Percentiles rank a stretch among this genome's conserved stretches.
Conservation (phyloP, 176 grass and related monocot species). For the Cenchrus fungigraminus region DNA sequence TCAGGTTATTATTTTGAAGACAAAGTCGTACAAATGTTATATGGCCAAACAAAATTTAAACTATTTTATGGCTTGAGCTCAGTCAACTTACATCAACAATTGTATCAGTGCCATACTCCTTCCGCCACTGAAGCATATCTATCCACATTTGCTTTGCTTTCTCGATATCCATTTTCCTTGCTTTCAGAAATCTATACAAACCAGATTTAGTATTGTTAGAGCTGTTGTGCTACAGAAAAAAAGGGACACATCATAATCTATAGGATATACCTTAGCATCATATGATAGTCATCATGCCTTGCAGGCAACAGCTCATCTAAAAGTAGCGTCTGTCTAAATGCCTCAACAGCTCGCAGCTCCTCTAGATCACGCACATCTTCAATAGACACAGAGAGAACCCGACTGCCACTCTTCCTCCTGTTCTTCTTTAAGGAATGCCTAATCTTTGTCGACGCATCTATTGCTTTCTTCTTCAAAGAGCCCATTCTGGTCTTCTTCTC, state of each 20-base stretch:
- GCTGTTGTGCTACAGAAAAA: slow-evolving; percentile 10
- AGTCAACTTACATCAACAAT: slow-evolving; percentile 71
- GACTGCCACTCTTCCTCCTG: slow-evolving; percentile 67
- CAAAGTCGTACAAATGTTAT: not conserved
- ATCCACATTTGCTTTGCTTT: slow-evolving; percentile 98
- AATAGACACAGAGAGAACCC: slow-evolving; percentile 90
- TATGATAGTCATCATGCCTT: slow-evolving; percentile 98
- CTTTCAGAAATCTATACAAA: slow-evolving; percentile 80
- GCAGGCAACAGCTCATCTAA: slow-evolving; percentile 80
- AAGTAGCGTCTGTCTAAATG: slow-evolving; percentile 75
- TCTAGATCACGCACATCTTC: slow-evolving; percentile 89
- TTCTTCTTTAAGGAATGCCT: slow-evolving; percentile 89
- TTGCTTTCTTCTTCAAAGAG: slow-evolving; percentile 94
- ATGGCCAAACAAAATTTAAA: slow-evolving; percentile 28
- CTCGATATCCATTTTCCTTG: slow-evolving; percentile 90
- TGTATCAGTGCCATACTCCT: slow-evolving; percentile 83
- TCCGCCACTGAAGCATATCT: slow-evolving; percentile 98
- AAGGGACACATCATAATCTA: not conserved
- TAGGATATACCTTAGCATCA: slow-evolving; percentile 73
- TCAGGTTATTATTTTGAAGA: slow-evolving; percentile 18
- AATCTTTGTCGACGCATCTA: slow-evolving; percentile 85
- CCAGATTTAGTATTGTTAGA: slow-evolving; percentile 37
- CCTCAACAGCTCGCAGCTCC: slow-evolving; percentile 77
- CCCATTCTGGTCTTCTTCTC: slow-evolving; percentile 90
- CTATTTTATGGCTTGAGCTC: not conserved